Evolutionary conservation across 169 alveolate species (phyloP), one percentile per base, ranked within the genome.

Genomic region (Babesia bovis): DNA sequence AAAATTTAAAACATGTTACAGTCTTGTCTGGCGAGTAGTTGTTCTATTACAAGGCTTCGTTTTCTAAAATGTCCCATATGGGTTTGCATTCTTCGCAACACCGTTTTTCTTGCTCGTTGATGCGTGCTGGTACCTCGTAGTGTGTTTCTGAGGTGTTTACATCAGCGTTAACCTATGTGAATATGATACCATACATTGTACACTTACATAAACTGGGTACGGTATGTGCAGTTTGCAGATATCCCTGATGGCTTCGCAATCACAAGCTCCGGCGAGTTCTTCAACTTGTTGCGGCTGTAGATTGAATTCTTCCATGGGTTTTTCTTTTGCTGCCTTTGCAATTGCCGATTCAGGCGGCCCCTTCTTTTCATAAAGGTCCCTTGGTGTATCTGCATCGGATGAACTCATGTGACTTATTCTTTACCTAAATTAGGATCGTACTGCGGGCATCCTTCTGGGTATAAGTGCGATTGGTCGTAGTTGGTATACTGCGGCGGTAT

Each of bases 401-500:
- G 0, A 28, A 7, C 10, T 3, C 25, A 3, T 41, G 41, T 4
- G 4, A 2, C n/a, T 4, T 2, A 3, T 1, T 7, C 25, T 71
- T 4, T 58, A 78, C 87, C 87, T 25, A 68, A n/a, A 26, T 69
- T 65, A 4, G 83, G 63, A 28, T 78, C 69, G 58, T 78, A 78
- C 59, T 70, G 35, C 17, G 95, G 95, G 55, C 95, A 91, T 12
- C 82, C 82, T 33, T 67, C 55, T 0, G 95, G 95, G 55, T 71
- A 91, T 26, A 53, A 58, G 47, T 91, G 92, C 23, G 94, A 79
- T 15, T 83, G 87, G 57, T 91, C 95, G 61, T 84, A 90, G 4
- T 92, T 49, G 30, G 92, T 59, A 56, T 85, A 83, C 82, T 76
- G 95, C 13, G 95, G 95, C 10, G 95, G 95, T n/a, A 91, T 73